Evolutionary conservation across 2,329 filamentous ascomycete genomes (phyloP).

Genomic region (Verticillium nubilum): DNA sequence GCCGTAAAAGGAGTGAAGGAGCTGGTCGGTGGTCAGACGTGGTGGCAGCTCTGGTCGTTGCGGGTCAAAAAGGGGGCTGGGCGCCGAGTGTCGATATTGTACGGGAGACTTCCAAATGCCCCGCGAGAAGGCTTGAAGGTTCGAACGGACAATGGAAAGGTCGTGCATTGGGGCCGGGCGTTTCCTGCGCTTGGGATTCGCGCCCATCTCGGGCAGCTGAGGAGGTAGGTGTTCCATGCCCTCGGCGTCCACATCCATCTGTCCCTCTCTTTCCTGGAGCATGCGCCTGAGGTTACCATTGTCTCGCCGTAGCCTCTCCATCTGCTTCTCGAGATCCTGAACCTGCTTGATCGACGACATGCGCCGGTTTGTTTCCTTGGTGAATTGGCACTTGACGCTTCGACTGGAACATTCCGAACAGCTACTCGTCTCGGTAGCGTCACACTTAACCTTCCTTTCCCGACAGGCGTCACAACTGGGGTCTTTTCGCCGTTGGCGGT

Average conservation of each 20-base stretch:
- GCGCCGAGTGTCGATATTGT: constrained; percentile 52
- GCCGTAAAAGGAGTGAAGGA: constrained; percentile 70
- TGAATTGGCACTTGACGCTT: constrained; percentile 97
- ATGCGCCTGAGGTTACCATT: constrained; percentile 68
- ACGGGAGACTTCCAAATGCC: constrained; percentile 77
- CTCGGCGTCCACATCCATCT: constrained; percentile 44
- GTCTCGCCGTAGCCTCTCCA: constrained; percentile 73
- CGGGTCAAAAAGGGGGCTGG: constrained; percentile 39
- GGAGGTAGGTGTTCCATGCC: constrained; percentile 42
- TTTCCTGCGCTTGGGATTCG: constrained; percentile 59
- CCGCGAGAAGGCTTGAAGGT: constrained; percentile 66
- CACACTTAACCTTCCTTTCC: constrained; percentile 81
- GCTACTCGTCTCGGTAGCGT: constrained; percentile 92
- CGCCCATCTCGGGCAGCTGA: constrained; percentile 60
- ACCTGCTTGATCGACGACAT: constrained; percentile 99
- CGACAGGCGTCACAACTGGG: constrained; percentile 96
- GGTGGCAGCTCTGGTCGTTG: constrained; percentile 63
- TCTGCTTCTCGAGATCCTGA: constrained; percentile 91
- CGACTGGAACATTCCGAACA: constrained; percentile 97
- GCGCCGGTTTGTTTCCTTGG: constrained; percentile 94
- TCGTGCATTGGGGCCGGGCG: constrained; percentile 60
- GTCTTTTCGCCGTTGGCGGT: constrained; percentile 90
- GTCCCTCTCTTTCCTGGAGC: constrained; percentile 45
- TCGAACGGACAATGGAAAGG: constrained; percentile 64
- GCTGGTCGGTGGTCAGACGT: constrained; percentile 61